Evolutionary conservation across 768 basidiomycete species (phyloP).

Genomic region (Mrakia gelida): DNA sequence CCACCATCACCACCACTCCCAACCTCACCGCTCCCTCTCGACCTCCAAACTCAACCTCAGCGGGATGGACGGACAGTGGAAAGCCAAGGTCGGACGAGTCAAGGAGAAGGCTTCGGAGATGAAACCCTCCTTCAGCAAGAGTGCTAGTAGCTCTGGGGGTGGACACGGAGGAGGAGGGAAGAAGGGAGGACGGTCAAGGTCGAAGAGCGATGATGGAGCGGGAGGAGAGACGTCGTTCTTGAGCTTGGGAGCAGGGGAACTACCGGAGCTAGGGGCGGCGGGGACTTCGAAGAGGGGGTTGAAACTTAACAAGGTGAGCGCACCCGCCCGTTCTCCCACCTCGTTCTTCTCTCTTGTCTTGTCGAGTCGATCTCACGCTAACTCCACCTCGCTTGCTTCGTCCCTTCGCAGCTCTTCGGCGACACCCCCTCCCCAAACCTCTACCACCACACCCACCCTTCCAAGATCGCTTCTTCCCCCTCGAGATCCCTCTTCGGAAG

Average conservation of each 20-base stretch:
- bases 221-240: slow-evolving; percentile 4
- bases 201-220: background rate
- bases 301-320: slow-evolving; percentile 8
- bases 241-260: background rate
- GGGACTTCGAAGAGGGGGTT: background rate
- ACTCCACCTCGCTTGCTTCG: background rate
- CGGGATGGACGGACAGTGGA: background rate
- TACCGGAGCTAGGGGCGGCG: background rate
- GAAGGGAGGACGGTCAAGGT: background rate
- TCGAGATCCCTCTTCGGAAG: background rate
- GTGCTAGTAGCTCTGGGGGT: background rate
- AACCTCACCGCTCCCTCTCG: too few species aligned
- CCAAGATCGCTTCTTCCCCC: background rate
- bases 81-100: background rate
- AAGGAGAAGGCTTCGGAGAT: slow-evolving; percentile 9
- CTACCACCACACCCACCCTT: background rate
- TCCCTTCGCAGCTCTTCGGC: background rate
- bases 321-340: background rate
- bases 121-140: background rate
- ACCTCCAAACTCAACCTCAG: background rate
- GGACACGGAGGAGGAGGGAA: background rate
- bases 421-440: slow-evolving; percentile 5
- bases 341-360: too few species aligned
- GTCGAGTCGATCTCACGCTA: too few species aligned
- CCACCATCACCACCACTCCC: background rate